Percentiles rank a stretch among this genome's conserved stretches.
Evolutionary conservation across 2,329 filamentous ascomycete genomes (phyloP).

Genomic region (Claviceps quebecensis): DNA sequence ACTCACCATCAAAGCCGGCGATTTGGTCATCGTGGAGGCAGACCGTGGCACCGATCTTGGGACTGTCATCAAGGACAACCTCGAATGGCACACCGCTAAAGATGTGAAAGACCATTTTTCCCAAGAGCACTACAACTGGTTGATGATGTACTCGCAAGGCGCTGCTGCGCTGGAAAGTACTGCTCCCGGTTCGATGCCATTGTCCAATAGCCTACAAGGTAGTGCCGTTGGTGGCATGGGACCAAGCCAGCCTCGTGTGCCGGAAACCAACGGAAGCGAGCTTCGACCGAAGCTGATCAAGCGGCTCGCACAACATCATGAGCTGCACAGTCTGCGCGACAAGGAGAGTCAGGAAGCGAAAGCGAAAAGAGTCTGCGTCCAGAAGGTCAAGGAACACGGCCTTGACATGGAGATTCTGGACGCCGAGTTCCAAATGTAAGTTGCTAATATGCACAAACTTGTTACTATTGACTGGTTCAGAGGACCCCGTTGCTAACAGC

Average conservation of each 20-base stretch:
- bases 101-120: conserved; percentile 82
- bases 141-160: conserved; percentile 95
- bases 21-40: conserved; percentile 93
- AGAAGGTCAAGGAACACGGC: conserved; percentile 88
- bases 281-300: conserved; percentile 96
- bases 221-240: conserved; percentile 69
- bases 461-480: too few species aligned
- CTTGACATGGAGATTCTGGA: conserved; percentile 98
- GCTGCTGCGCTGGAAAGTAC: conserved; percentile 48
- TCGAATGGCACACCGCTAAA: conserved; percentile 77
- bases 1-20: conserved; percentile 75
- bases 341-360: conserved; percentile 98
- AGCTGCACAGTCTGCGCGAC: conserved; percentile 76
- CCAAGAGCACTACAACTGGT: conserved; percentile 93
- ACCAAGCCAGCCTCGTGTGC: conserved; percentile 56
- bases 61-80: conserved; percentile 76
- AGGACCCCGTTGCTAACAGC: conserved; percentile 5
- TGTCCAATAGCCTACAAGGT: conserved; percentile 48
- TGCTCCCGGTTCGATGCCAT: conserved; percentile 48
- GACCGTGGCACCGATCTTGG: conserved; percentile 93
- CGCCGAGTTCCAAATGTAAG: conserved; percentile 96
- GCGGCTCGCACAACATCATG: conserved; percentile 78
- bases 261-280: conserved; percentile 58
- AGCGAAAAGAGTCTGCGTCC: conserved; percentile 89
- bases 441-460: conserved; percentile 9